Evolutionary conservation across 2,329 filamentous ascomycete species (phyloP).

Genomic region (Pseudocercospora fijiensis): DNA sequence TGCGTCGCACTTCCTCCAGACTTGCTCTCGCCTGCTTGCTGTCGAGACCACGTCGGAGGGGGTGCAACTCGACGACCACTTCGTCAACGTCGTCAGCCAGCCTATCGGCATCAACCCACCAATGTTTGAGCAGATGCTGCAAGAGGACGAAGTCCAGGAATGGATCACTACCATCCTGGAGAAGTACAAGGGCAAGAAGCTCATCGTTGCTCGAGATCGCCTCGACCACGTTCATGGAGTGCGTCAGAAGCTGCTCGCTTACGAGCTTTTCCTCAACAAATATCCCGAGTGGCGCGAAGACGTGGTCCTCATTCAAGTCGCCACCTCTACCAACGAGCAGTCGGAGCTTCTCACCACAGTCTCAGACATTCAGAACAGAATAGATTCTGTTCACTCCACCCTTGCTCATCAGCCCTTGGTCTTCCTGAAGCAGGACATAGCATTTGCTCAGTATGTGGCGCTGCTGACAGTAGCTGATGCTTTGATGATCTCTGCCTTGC

Average conservation of each 20-base stretch:
- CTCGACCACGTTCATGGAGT: constrained; percentile 90
- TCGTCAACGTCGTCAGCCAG: constrained; percentile 81
- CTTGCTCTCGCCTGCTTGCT: constrained; percentile 85
- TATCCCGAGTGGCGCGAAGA: constrained; percentile 86
- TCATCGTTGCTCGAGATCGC: constrained; percentile 93
- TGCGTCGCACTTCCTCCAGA: constrained; percentile 89
- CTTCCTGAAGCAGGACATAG: constrained; percentile 92
- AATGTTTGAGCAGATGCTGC: constrained; percentile 58
- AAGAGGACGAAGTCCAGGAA: constrained; percentile 68
- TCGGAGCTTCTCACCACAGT: constrained; percentile 83
- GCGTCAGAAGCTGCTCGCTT: constrained; percentile 86
- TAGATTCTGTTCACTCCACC: constrained; percentile 88
- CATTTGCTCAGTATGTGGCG: constrained; percentile 89
- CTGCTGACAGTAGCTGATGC: constrained; percentile 85
- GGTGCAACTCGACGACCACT: constrained; percentile 86
- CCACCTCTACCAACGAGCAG: constrained; percentile 85
- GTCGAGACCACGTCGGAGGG: constrained; percentile 87
- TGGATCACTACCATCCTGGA: constrained; percentile 81
- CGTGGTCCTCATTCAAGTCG: constrained; percentile 90
- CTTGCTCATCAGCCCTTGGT: constrained; percentile 89
- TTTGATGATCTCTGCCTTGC: constrained; percentile 90
- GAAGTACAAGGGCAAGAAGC: constrained; percentile 80
- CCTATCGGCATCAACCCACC: constrained; percentile 90
- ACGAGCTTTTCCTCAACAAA: constrained; percentile 90
- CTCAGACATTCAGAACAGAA: constrained; percentile 89